Percentiles rank a stretch among this genome's conserved stretches.
phyloP scores from a whole-genome alignment of 2,329 filamentous ascomycete species.

The Trichothecium sympodiale region DNA sequence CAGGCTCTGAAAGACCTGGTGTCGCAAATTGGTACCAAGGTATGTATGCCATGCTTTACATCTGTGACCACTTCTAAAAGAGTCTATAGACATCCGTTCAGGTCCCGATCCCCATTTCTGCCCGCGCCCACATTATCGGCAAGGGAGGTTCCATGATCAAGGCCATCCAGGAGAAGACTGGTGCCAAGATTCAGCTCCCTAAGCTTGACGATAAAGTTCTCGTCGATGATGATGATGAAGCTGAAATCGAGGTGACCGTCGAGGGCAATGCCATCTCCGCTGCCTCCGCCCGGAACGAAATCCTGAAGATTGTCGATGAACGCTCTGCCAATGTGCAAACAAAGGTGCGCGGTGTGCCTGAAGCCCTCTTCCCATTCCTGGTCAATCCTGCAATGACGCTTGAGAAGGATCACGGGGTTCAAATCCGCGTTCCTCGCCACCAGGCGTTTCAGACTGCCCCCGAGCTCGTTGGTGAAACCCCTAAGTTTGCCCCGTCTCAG shows the following conservation, averaged over 20 bases:
- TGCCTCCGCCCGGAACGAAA: slow-evolving; percentile 70
- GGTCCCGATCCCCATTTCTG: slow-evolving; percentile 72
- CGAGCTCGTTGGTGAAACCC: slow-evolving; percentile 56
- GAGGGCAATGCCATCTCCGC: slow-evolving; percentile 87
- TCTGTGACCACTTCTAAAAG: not conserved
- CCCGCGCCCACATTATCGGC: slow-evolving; percentile 85
- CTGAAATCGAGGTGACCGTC: slow-evolving; percentile 73
- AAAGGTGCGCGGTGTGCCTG: slow-evolving; percentile 72
- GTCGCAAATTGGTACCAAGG: slow-evolving; percentile 77
- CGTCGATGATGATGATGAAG: slow-evolving; percentile 62
- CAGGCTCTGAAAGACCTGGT: slow-evolving; percentile 85
- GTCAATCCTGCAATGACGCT: slow-evolving; percentile 63
- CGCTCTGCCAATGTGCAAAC: slow-evolving; percentile 72
- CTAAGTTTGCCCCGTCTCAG: slow-evolving; percentile 57
- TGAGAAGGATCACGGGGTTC: slow-evolving; percentile 67
- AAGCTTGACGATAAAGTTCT: slow-evolving; percentile 56
- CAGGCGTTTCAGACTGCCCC: slow-evolving; percentile 63
- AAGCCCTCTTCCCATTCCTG: slow-evolving; percentile 93
- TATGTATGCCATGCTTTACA: slow-evolving; percentile 26
- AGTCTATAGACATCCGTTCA: slow-evolving; percentile 42
- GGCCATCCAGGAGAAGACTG: slow-evolving; percentile 77
- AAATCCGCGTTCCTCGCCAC: slow-evolving; percentile 74
- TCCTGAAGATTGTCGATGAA: slow-evolving; percentile 80
- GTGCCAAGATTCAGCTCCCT: slow-evolving; percentile 82
- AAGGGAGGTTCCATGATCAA: slow-evolving; percentile 85